phyloP scores from a whole-genome alignment of 768 basidiomycete species.

The Mycena rebaudengoi region DNA sequence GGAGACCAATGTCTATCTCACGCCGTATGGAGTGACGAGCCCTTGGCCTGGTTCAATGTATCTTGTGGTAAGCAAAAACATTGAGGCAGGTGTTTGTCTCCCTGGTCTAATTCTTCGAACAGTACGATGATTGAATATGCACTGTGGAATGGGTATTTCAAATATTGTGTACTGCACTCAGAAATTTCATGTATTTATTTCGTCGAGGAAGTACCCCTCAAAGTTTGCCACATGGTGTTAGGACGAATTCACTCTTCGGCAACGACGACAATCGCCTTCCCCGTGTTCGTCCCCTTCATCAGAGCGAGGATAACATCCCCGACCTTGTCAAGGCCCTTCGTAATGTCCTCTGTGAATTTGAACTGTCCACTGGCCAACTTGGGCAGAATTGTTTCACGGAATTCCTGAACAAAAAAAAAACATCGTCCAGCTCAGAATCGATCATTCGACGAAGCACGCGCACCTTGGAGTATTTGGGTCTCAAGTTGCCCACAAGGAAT shows the following conservation, averaged over 20 bases:
- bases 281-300: constrained; percentile 41
- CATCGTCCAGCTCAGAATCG: constrained; percentile 45
- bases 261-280: constrained; percentile 28
- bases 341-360: constrained; percentile 56
- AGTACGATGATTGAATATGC: too few relatives aligned
- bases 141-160: too few relatives aligned
- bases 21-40: constrained; percentile 42
- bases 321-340: constrained; percentile 49
- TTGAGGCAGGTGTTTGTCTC: too few relatives aligned
- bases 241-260: constrained; percentile 19
- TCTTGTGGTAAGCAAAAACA: constrained; percentile 44
- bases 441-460: constrained; percentile 40
- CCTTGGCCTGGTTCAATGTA: constrained; percentile 49
- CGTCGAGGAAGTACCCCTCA: too few relatives aligned
- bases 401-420: too few relatives aligned
- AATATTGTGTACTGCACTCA: too few relatives aligned
- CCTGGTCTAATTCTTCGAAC: too few relatives aligned
- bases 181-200: too few relatives aligned
- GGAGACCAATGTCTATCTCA: constrained; percentile 44
- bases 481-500: neutral
- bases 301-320: constrained; percentile 42
- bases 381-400: constrained; percentile 50
- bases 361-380: constrained; percentile 55
- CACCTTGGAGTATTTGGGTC: neutral
- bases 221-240: too few relatives aligned